These are phyloP conservation scores for Sonneratia caseolaris DNA, from an alignment of 345 rosid species.

Conservation along the genomic window DNA sequence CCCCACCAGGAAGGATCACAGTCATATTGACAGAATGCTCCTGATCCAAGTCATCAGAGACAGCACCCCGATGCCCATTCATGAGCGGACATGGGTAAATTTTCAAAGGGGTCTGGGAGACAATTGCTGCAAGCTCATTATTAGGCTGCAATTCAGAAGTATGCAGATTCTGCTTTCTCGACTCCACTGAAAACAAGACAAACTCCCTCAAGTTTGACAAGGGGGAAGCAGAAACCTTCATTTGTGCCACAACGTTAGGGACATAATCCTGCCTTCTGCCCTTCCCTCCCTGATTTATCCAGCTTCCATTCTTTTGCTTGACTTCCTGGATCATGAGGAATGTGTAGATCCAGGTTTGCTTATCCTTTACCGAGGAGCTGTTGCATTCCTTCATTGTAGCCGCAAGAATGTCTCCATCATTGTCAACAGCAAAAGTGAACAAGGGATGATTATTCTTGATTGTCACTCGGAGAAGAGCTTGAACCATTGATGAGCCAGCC, in stretches of 20 bases:
- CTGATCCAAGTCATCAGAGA: conserved; percentile 8
- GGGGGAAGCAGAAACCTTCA: too few species aligned
- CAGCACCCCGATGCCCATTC: conserved; percentile 23
- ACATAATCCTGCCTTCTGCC: conserved; percentile 51
- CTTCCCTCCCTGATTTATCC: conserved; percentile 65
- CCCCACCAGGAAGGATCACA: conserved; percentile 80
- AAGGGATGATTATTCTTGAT: conserved; percentile 77
- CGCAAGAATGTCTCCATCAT: conserved; percentile 56
- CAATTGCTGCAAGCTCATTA: conserved; percentile 84
- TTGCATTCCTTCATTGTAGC: conserved; percentile 44
- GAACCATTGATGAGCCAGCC: conserved; percentile 33
- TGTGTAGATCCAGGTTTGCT: conserved; percentile 49
- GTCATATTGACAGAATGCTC: conserved; percentile 35
- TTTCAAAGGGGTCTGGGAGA: too few species aligned
- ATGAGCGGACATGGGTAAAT: neutral
- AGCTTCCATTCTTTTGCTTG: conserved; percentile 60
- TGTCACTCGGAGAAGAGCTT: conserved; percentile 78
- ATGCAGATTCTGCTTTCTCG: conserved; percentile 15
- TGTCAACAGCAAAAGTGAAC: conserved; percentile 78
- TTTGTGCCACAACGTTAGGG: conserved; percentile 57
- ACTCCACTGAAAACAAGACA: too few species aligned
- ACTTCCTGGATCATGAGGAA: conserved; percentile 67
- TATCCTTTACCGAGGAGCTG: conserved; percentile 34
- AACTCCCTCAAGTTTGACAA: too few species aligned
- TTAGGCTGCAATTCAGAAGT: conserved; percentile 41